Conservation (phyloP, 331 rosid genomes). For the Quercus phellos region DNA sequence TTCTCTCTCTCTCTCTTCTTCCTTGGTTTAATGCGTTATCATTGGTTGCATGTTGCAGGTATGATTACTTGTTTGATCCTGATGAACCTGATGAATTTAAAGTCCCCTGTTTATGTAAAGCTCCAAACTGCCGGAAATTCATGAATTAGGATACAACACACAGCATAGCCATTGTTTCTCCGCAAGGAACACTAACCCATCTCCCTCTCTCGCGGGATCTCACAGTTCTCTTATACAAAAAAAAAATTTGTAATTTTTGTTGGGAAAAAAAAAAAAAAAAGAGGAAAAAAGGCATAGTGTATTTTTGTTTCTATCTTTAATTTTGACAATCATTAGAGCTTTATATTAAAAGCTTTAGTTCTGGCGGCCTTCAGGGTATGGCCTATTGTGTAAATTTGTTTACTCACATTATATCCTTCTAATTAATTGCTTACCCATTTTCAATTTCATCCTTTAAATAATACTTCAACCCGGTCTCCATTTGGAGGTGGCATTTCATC, state of each 20-base stretch:
- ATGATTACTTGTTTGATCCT: constrained; percentile 96
- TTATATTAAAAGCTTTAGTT: constrained; percentile 40
- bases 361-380: constrained; percentile 36
- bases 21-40: neutral
- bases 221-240: constrained; percentile 40
- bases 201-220: constrained; percentile 43
- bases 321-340: constrained; percentile 30
- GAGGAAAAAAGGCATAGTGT: constrained; percentile 22
- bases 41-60: constrained; percentile 48
- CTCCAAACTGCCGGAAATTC: constrained; percentile 87
- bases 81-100: constrained; percentile 93
- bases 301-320: constrained; percentile 16
- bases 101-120: constrained; percentile 98
- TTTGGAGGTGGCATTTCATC: neutral
- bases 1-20: neutral
- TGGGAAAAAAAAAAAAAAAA: constrained; percentile 9
- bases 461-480: neutral
- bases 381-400: constrained; percentile 34
- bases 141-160: constrained; percentile 64
- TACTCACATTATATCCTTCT: neutral
- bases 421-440: constrained; percentile 26
- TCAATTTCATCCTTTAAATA: no score
- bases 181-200: constrained; percentile 79
- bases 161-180: constrained; percentile 67
- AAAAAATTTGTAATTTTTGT: constrained; percentile 41